phyloP scores from a whole-genome alignment of 1,284 basidiomycete species.

The Cryptococcus hybrid region DNA sequence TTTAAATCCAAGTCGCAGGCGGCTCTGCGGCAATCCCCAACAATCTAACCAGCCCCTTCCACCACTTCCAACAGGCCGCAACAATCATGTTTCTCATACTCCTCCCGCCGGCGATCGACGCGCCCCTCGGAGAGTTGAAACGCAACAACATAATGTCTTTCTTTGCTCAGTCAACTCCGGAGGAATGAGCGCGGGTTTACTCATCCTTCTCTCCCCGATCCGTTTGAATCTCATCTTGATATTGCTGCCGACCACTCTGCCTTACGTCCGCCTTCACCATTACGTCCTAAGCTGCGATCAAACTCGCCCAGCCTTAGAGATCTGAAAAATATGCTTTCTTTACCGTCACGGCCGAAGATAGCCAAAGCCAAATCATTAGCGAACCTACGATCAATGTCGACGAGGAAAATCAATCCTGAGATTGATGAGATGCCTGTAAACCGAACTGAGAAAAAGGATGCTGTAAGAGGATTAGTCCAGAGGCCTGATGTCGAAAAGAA shows the following conservation, averaged over 20 bases:
- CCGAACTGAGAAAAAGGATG: too few relatives aligned
- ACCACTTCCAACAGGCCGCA: slow-evolving; percentile 20
- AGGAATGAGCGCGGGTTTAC: not conserved
- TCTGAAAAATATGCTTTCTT: slow-evolving; percentile 26
- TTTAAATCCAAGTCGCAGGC: slow-evolving; percentile 38
- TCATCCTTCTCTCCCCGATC: slow-evolving; percentile 28
- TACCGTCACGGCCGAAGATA: slow-evolving; percentile 17
- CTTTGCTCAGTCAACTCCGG: slow-evolving; percentile 1
- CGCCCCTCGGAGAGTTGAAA: slow-evolving; percentile 24
- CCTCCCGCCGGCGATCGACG: not conserved
- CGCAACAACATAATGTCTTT: slow-evolving; percentile 7
- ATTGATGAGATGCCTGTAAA: too few relatives aligned
- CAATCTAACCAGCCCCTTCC: slow-evolving; percentile 17
- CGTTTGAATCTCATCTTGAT: slow-evolving; percentile 38
- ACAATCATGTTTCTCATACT: not conserved
- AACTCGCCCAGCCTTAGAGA: slow-evolving; percentile 33
- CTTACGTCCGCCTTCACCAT: slow-evolving; percentile 7
- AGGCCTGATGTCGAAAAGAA: too few relatives aligned
- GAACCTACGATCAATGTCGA: slow-evolving; percentile 13
- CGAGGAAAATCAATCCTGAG: too few relatives aligned
- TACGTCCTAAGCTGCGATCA: slow-evolving; percentile 11
- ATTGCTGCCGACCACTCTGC: slow-evolving; percentile 10
- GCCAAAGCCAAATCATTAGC: slow-evolving; percentile 33
- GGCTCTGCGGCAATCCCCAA: slow-evolving; percentile 23
- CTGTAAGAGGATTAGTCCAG: too few relatives aligned